phyloP scores from a whole-genome alignment of 192 early-diverging fungal genomes.

The Coemansia sp. region DNA sequence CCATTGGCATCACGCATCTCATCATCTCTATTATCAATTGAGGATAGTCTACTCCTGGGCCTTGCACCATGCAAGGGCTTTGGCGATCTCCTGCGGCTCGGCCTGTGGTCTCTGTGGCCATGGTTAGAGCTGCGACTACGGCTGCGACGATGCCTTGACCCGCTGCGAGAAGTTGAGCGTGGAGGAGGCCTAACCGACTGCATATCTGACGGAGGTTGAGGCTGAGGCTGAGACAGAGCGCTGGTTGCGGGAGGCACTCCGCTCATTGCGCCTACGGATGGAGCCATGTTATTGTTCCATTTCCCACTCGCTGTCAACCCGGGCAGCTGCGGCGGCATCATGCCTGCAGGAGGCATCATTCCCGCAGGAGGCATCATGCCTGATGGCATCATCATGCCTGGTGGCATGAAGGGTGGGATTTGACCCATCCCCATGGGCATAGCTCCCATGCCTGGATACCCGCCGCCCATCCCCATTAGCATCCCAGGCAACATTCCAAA shows the following conservation, averaged over 20 bases:
- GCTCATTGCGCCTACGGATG: background rate
- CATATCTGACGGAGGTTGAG: background rate
- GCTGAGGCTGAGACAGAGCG: background rate
- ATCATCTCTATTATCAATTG: constrained; percentile 10
- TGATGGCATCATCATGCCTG: constrained; percentile 27
- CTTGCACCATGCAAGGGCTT: background rate
- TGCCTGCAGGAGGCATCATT: constrained; percentile 23
- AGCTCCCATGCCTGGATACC: constrained; percentile 27
- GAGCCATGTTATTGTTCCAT: constrained; percentile 14
- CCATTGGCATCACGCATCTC: constrained; percentile 10
- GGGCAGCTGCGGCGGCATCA: constrained; percentile 12
- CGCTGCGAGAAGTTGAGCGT: background rate
- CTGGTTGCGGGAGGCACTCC: background rate
- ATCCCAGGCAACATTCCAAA: constrained; percentile 28
- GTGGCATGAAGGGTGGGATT: constrained; percentile 38
- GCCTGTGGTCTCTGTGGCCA: constrained; percentile 2
- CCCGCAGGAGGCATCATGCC: constrained; percentile 13
- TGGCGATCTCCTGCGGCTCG: constrained; percentile 18
- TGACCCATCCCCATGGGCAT: constrained; percentile 44
- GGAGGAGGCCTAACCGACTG: background rate
- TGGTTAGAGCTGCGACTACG: constrained; percentile 7
- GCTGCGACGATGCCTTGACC: constrained; percentile 8
- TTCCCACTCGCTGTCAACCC: constrained; percentile 11
- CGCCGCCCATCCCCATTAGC: constrained; percentile 27
- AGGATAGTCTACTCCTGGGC: constrained; percentile 12